These are phyloP conservation scores for Teratosphaeria gauchensis DNA, from an alignment of 2,329 filamentous ascomycete genomes.

Conservation along the genomic window DNA sequence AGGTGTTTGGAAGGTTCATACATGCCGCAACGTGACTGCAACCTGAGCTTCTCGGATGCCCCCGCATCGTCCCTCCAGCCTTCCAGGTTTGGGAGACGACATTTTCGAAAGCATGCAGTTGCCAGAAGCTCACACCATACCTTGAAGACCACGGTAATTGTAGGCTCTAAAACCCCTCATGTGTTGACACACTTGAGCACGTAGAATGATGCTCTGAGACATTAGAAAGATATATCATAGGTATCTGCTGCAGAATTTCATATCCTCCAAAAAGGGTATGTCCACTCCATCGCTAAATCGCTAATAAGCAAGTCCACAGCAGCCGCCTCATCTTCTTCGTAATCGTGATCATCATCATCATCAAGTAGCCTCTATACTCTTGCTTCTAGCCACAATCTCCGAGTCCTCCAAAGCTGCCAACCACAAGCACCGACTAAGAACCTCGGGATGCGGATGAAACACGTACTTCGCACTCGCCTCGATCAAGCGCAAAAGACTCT, in stretches of 20 bases:
- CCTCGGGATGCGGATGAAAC: conserved; percentile 65
- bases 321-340: not conserved
- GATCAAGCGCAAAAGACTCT: conserved; percentile 67
- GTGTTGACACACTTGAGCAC: no score
- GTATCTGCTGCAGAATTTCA: not conserved
- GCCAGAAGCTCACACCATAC: no score
- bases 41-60: not conserved
- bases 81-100: not conserved
- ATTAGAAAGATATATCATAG: not conserved
- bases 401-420: conserved; percentile 66
- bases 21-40: no score
- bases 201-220: not conserved
- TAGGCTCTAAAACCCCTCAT: no score
- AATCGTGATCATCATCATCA: not conserved
- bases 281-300: not conserved
- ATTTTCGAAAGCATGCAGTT: no score
- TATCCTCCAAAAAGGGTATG: not conserved
- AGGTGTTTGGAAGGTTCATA: no score
- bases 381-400: conserved; percentile 47
- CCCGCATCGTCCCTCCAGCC: not conserved
- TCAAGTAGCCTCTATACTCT: conserved; percentile 16
- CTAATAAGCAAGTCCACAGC: not conserved
- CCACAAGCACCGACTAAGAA: conserved; percentile 77
- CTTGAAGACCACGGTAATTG: no score
- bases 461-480: conserved; percentile 67